phyloP scores from a whole-genome alignment of 2,329 filamentous ascomycete genomes.

The Ceratocystis destructans region DNA sequence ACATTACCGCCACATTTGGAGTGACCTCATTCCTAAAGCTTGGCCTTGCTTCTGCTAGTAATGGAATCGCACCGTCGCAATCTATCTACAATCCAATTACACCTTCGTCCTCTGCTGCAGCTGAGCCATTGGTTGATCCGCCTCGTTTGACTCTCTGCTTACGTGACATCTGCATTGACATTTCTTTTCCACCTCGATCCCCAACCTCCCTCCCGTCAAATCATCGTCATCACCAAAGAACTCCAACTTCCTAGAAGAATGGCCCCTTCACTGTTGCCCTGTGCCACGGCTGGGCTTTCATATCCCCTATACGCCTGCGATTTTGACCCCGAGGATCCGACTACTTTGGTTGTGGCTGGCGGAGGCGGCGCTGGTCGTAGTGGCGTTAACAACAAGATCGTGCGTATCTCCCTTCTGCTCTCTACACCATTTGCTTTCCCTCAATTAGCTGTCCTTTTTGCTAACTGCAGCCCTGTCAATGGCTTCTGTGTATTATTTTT shows the following conservation, averaged over 20 bases:
- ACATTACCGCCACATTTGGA: background rate
- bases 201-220: background rate
- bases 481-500: background rate
- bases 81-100: background rate
- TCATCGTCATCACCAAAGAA: constrained; percentile 1
- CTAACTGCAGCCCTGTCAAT: background rate
- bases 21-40: constrained; percentile 12
- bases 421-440: background rate
- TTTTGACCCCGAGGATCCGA: constrained; percentile 69
- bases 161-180: background rate
- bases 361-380: constrained; percentile 72
- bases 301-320: constrained; percentile 82
- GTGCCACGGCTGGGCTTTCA: constrained; percentile 52
- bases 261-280: constrained; percentile 30
- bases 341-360: constrained; percentile 66
- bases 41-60: background rate
- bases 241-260: constrained; percentile 22
- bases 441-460: background rate
- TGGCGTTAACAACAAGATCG: constrained; percentile 78
- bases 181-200: background rate
- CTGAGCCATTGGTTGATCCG: background rate
- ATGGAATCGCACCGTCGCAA: background rate
- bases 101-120: background rate
- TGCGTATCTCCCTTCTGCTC: constrained; percentile 31
- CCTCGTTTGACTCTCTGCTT: background rate